A percentile compares a stretch with the other conserved stretches of the same genome.
These are phyloP conservation scores for Cladosporium sp. DNA, from an alignment of 2,329 filamentous ascomycete genomes.

Conservation along the genomic window DNA sequence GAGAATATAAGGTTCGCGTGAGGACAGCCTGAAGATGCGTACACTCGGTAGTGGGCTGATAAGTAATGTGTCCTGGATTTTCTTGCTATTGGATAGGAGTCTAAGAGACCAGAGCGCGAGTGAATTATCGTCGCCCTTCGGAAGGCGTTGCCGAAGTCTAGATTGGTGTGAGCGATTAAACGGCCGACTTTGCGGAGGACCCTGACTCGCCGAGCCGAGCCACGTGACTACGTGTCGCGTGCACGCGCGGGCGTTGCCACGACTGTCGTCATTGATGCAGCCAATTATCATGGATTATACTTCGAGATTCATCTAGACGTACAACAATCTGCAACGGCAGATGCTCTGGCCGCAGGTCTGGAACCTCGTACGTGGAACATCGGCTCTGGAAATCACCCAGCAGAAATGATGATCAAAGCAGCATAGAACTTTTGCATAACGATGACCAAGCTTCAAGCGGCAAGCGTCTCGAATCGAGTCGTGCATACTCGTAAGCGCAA, in stretches of 20 bases:
- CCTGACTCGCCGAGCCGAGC: not conserved
- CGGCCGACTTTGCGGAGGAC: not conserved
- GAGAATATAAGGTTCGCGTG: too few species aligned
- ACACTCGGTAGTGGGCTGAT: too few species aligned
- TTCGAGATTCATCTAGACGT: too few species aligned
- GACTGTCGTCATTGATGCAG: not conserved
- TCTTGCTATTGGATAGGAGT: too few species aligned
- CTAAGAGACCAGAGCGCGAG: not conserved
- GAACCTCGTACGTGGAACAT: not conserved
- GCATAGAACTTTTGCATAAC: not conserved
- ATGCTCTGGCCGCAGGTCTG: not conserved
- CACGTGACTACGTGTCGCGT: not conserved
- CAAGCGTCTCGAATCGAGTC: slow-evolving; percentile 43
- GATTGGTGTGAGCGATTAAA: slow-evolving; percentile 2
- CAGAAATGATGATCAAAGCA: too few species aligned
- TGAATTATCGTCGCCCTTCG: not conserved
- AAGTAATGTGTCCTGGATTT: too few species aligned
- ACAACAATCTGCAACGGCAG: not conserved
- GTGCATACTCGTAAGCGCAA: slow-evolving; percentile 41
- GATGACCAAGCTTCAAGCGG: slow-evolving; percentile 45
- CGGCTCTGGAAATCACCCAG: too few species aligned
- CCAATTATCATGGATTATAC: too few species aligned
- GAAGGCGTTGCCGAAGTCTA: not conserved
- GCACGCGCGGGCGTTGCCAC: not conserved
- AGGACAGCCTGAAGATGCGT: too few species aligned